Evolutionary conservation across 1,139 yeast genomes (phyloP), one percentile per base, ranked within the genome.

Genomic region (Zygosaccharomyces sapae): DNA sequence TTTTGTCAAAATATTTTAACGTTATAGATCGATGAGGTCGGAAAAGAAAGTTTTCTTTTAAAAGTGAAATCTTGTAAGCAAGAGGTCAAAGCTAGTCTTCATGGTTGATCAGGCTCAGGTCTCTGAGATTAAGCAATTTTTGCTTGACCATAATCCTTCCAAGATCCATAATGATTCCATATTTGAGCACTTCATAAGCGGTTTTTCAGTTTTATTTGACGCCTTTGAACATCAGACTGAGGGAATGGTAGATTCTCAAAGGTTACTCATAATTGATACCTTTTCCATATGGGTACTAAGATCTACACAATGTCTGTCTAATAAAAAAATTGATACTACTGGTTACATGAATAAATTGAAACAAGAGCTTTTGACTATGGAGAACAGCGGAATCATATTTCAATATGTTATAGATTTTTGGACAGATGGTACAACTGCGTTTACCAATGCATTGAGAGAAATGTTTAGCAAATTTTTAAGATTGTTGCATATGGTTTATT

Each of bases 361-460:
- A 13, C 33, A 44, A 4, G 39, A 48, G 16, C 47, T 58, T 10
- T 43, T 62, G 16, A 49, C 54, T 0, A 51, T 55, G 7, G 61
- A 65, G 2, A 67, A 61, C 13, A 65, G 73, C 4, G 65, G 70
- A 36, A 60, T 59, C 19, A 54, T 81, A 2, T 81, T 82, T 58
- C 71, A 71, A 31, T 83, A 77, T 60, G 74, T 84, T 8, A 67
- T 83, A 41, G 88, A 81, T 54, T 81, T 79, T 57, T 80, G 89
- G 80, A 80, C 79, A 45, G 86, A 81, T 45, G 77, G 86, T 1
- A 81, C 85, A 4, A 80, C 86, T 1, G 81, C 94, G 0, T 67
- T 85, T 33, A 80, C 83, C 5, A 85, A 83, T 55, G 83, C 94
- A 0, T 65, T 86, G 44, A 75, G 73, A 47, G 85, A 80, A 35